phyloP scores from a whole-genome alignment of 176 grass and related monocot species.

The Leersia perrieri region DNA sequence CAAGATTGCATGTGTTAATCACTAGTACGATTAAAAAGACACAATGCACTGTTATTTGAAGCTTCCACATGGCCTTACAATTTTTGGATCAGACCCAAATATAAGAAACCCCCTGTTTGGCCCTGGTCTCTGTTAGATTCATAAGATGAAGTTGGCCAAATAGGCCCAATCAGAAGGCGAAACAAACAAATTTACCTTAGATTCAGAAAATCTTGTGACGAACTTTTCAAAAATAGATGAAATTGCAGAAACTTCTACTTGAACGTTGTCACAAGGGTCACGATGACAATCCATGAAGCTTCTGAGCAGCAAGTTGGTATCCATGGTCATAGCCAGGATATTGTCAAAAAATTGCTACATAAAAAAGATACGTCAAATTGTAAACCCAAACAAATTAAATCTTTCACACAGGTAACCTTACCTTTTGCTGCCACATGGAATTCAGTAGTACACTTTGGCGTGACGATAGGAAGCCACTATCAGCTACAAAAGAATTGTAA shows the following conservation, averaged over 20 bases:
- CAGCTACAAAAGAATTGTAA: conserved; percentile 40
- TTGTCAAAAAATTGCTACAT: conserved; percentile 69
- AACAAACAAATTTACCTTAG: conserved; percentile 62
- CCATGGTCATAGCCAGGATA: conserved; percentile 61
- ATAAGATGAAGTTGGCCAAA: neutral
- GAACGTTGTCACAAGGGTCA: conserved; percentile 42
- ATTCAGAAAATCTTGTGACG: conserved; percentile 56
- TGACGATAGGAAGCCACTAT: conserved; percentile 37
- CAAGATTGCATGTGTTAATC: neutral
- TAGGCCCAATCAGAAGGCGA: neutral
- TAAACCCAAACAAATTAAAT: neutral
- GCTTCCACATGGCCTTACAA: neutral
- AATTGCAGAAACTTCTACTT: conserved; percentile 44
- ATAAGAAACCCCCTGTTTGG: neutral
- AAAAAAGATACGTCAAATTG: neutral
- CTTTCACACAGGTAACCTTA: conserved; percentile 30
- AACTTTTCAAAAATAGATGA: conserved; percentile 61
- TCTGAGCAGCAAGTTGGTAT: conserved; percentile 65
- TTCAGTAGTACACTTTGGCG: conserved; percentile 59
- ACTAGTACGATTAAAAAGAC: neutral
- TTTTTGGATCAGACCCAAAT: conserved; percentile 7
- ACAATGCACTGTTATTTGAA: neutral
- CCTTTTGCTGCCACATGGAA: conserved; percentile 90
- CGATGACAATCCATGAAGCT: conserved; percentile 64
- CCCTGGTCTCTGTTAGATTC: neutral